These are phyloP conservation scores for Cordia subcordata DNA, from an alignment of 257 asterid genomes.

Conservation along the genomic window DNA sequence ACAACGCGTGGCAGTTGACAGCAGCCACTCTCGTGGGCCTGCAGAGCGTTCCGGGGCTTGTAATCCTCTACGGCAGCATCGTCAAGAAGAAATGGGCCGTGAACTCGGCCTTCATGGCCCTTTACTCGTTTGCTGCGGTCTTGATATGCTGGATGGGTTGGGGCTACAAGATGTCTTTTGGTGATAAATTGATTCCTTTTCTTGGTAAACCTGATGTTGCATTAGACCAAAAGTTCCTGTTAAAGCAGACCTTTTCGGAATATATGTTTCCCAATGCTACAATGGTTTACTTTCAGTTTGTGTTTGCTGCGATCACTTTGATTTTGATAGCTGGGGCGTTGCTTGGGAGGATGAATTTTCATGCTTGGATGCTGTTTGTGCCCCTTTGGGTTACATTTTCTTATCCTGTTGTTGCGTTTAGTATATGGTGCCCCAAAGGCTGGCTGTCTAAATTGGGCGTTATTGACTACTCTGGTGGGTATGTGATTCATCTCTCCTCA, in stretches of 20 bases:
- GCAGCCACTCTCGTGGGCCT: slow-evolving; percentile 75
- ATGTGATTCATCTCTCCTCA: slow-evolving; percentile 69
- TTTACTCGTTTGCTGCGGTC: slow-evolving; percentile 74
- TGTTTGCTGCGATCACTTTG: slow-evolving; percentile 74
- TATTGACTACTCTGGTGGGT: slow-evolving; percentile 77
- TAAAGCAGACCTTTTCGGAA: slow-evolving; percentile 27
- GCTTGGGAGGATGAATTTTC: slow-evolving; percentile 72
- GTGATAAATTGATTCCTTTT: slow-evolving; percentile 37
- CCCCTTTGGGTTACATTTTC: slow-evolving; percentile 80
- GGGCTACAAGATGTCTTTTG: slow-evolving; percentile 72
- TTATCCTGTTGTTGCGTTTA: slow-evolving; percentile 59
- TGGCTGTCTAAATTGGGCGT: slow-evolving; percentile 56
- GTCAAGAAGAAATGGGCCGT: slow-evolving; percentile 89
- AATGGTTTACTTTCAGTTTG: slow-evolving; percentile 79
- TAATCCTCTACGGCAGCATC: slow-evolving; percentile 70
- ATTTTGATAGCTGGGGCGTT: slow-evolving; percentile 66
- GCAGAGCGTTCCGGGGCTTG: slow-evolving; percentile 66
- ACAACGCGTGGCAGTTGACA: slow-evolving; percentile 79
- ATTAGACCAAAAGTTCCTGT: slow-evolving; percentile 42
- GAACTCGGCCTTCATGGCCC: slow-evolving; percentile 82
- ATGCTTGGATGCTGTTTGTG: slow-evolving; percentile 81
- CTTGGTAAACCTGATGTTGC: slow-evolving; percentile 49
- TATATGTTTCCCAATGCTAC: slow-evolving; percentile 59
- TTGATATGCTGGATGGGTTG: slow-evolving; percentile 78
- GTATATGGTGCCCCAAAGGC: slow-evolving; percentile 69